Percentiles rank a stretch among this genome's conserved stretches.
phyloP scores from a whole-genome alignment of 2,329 filamentous ascomycete species.

The Clarireedia sp. region DNA sequence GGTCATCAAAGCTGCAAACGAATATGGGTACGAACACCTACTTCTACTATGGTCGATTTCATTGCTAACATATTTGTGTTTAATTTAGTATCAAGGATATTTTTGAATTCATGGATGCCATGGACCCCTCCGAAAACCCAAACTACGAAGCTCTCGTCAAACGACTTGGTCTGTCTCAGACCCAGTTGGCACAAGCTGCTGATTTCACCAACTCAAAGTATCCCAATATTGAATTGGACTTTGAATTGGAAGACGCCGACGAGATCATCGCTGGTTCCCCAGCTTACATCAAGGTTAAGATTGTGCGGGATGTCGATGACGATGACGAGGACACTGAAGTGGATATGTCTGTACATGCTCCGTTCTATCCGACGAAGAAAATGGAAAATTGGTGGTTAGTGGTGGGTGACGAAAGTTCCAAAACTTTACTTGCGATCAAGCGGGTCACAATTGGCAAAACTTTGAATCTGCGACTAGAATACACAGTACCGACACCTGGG shows the following conservation, averaged over 20 bases:
- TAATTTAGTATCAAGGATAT: constrained; percentile 72
- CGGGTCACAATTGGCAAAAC: constrained; percentile 77
- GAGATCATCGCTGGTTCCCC: constrained; percentile 73
- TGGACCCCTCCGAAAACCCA: constrained; percentile 90
- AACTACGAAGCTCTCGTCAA: constrained; percentile 72
- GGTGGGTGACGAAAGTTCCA: constrained; percentile 84
- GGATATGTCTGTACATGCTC: constrained; percentile 82
- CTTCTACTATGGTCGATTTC: not conserved
- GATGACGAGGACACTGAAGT: constrained; percentile 61
- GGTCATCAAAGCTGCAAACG: constrained; percentile 73
- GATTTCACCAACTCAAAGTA: constrained; percentile 95
- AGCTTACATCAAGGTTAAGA: constrained; percentile 72
- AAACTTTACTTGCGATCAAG: constrained; percentile 87
- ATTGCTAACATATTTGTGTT: not conserved
- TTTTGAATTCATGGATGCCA: constrained; percentile 97
- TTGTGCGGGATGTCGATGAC: constrained; percentile 72
- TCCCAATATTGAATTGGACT: constrained; percentile 86
- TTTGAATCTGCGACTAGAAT: constrained; percentile 75
- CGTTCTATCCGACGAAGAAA: constrained; percentile 88
- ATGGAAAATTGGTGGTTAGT: constrained; percentile 99
- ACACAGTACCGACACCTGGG: constrained; percentile 75
- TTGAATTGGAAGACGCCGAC: constrained; percentile 75
- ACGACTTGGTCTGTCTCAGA: constrained; percentile 68
- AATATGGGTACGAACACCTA: constrained; percentile 55
- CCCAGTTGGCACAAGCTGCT: constrained; percentile 80